phyloP scores from a whole-genome alignment of 495 filamentous ascomycete genomes.

The Lophium mytilinum region DNA sequence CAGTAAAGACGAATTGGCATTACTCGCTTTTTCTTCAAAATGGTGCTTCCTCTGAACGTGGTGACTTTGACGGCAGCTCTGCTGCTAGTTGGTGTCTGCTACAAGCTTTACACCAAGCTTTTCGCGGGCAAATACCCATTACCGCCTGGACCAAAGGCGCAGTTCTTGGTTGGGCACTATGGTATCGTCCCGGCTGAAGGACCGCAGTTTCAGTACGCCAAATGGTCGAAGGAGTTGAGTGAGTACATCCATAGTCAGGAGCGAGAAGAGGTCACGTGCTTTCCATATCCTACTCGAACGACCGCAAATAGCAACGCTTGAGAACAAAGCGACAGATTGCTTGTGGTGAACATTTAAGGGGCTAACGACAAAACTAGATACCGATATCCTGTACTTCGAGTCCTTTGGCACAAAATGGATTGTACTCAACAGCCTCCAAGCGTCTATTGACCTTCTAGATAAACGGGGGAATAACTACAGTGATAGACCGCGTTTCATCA shows the following conservation, averaged over 20 bases:
- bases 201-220: slow-evolving; percentile 36
- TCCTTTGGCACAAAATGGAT: slow-evolving; percentile 2
- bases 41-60: too few relatives aligned
- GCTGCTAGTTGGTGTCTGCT: too few relatives aligned
- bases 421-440: slow-evolving; percentile 36
- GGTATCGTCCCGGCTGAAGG: slow-evolving; percentile 35
- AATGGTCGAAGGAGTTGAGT: slow-evolving; percentile 35
- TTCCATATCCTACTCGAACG: too few relatives aligned
- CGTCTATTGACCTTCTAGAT: slow-evolving; percentile 39
- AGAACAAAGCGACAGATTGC: too few relatives aligned
- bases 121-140: neutral
- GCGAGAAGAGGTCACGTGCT: slow-evolving; percentile 27
- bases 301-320: too few relatives aligned
- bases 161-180: slow-evolving; percentile 38
- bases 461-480: slow-evolving; percentile 39
- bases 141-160: slow-evolving; percentile 14
- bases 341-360: too few relatives aligned
- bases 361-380: too few relatives aligned
- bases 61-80: too few relatives aligned
- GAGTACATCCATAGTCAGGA: slow-evolving; percentile 37
- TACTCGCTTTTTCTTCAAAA: too few relatives aligned
- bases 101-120: too few relatives aligned
- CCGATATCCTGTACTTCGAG: too few relatives aligned
- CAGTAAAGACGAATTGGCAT: too few relatives aligned
- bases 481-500: slow-evolving; percentile 41